Evolutionary conservation across 2,329 filamentous ascomycete species (phyloP).

Genomic region (Colletotrichum sp.): DNA sequence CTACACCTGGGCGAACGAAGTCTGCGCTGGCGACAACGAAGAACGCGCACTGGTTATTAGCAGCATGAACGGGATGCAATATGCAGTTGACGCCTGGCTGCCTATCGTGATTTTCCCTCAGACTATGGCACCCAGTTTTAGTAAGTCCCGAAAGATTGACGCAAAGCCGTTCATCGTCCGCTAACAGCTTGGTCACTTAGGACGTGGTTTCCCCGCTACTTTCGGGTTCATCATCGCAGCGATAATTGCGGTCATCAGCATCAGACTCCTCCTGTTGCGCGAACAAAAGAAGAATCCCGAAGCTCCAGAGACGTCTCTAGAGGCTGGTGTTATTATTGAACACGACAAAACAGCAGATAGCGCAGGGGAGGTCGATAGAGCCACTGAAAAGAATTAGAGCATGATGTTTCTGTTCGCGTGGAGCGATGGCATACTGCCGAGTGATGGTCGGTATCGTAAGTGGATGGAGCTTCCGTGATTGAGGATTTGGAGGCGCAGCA

Average conservation of each 20-base stretch:
- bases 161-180: neutral
- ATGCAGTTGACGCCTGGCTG: constrained; percentile 9
- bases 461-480: neutral
- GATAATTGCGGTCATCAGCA: neutral
- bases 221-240: constrained; percentile 16
- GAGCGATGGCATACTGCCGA: neutral
- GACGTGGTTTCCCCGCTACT: constrained; percentile 17
- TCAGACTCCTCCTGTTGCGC: neutral
- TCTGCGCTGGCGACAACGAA: constrained; percentile 26
- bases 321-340: neutral
- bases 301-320: neutral
- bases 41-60: constrained; percentile 34
- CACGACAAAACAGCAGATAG: neutral
- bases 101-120: constrained; percentile 9
- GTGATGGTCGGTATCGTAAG: neutral
- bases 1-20: constrained; percentile 8
- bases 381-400: neutral
- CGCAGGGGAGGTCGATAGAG: neutral
- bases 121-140: neutral
- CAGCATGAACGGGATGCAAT: constrained; percentile 29
- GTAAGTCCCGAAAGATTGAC: neutral
- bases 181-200: neutral
- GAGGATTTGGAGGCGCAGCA: neutral
- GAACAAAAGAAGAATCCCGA: constrained; percentile 3
- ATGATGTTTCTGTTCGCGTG: neutral